Evolutionary conservation across 2,329 filamentous ascomycete genomes (phyloP).

Genomic region (Xylaria sp.): DNA sequence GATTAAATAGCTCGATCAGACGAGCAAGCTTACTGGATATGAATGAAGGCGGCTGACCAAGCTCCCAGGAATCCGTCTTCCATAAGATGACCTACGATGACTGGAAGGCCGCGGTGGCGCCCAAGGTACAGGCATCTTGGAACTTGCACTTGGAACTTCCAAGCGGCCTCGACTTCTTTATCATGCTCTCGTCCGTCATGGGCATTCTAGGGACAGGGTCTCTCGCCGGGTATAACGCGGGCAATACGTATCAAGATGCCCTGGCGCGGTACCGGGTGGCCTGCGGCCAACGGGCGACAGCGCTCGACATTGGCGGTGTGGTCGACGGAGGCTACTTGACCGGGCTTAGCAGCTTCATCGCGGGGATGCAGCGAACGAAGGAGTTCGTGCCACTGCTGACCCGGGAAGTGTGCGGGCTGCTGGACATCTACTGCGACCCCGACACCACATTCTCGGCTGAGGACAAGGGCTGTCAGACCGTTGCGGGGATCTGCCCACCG

Average conservation of each 20-base stretch:
- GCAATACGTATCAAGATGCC: constrained; percentile 5
- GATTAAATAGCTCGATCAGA: no score
- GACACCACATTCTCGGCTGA: background rate
- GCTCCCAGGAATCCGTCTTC: background rate
- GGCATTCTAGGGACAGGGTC: background rate
- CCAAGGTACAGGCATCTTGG: background rate
- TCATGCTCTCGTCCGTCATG: background rate
- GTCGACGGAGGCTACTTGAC: background rate
- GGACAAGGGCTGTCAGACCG: background rate
- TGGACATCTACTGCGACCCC: constrained; percentile 7
- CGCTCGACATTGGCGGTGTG: background rate
- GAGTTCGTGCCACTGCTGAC: background rate
- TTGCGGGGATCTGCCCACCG: constrained; percentile 10
- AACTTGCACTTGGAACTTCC: background rate
- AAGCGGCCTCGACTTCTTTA: background rate
- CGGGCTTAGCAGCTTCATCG: background rate
- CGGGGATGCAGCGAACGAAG: background rate
- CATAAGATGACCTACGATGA: background rate
- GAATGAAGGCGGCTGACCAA: background rate
- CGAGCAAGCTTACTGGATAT: no score
- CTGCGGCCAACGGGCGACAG: background rate
- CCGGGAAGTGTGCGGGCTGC: constrained; percentile 9
- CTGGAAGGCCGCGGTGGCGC: background rate
- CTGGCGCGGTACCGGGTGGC: background rate
- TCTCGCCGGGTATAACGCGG: background rate